Evolutionary conservation across 2,329 filamentous ascomycete species (phyloP).

Genomic region (Dothistroma septosporum): DNA sequence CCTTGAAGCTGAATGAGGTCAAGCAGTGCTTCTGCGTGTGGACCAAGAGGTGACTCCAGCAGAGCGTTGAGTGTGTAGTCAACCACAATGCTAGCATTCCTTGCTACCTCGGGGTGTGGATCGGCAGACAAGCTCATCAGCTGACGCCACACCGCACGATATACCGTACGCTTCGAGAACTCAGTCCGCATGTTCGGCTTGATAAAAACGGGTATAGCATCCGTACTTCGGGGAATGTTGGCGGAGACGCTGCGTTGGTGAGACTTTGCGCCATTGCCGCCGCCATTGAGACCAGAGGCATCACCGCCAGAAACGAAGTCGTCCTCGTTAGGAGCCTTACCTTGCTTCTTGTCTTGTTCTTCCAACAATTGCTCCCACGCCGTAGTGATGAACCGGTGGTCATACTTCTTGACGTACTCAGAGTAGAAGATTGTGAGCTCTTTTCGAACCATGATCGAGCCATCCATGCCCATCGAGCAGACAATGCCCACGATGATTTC

Average conservation of each 20-base stretch:
- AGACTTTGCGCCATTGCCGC: constrained; percentile 15
- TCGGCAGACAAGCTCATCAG: constrained; percentile 86
- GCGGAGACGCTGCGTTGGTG: constrained; percentile 24
- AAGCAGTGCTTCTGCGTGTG: constrained; percentile 66
- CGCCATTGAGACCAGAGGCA: constrained; percentile 3
- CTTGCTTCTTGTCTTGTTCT: constrained; percentile 48
- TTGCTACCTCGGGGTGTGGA: constrained; percentile 87
- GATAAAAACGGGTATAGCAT: not conserved
- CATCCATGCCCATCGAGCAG: constrained; percentile 87
- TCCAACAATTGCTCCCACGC: constrained; percentile 87
- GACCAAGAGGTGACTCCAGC: constrained; percentile 69
- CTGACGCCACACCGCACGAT: constrained; percentile 91
- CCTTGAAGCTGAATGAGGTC: constrained; percentile 45
- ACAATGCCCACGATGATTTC: constrained; percentile 86
- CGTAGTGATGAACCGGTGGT: constrained; percentile 85
- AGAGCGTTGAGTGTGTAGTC: constrained; percentile 79
- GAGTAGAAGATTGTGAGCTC: constrained; percentile 93
- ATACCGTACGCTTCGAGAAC: constrained; percentile 77
- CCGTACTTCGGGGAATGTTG: constrained; percentile 6
- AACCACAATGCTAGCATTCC: constrained; percentile 77
- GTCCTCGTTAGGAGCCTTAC: constrained; percentile 21
- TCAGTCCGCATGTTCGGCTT: constrained; percentile 48
- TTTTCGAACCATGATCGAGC: constrained; percentile 88
- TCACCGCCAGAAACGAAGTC: constrained; percentile 16
- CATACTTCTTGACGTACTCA: constrained; percentile 81